Percentiles rank a stretch among this genome's conserved stretches.
Evolutionary conservation across 495 filamentous ascomycete genomes (phyloP).

Genomic region (Bacidia rubella): DNA sequence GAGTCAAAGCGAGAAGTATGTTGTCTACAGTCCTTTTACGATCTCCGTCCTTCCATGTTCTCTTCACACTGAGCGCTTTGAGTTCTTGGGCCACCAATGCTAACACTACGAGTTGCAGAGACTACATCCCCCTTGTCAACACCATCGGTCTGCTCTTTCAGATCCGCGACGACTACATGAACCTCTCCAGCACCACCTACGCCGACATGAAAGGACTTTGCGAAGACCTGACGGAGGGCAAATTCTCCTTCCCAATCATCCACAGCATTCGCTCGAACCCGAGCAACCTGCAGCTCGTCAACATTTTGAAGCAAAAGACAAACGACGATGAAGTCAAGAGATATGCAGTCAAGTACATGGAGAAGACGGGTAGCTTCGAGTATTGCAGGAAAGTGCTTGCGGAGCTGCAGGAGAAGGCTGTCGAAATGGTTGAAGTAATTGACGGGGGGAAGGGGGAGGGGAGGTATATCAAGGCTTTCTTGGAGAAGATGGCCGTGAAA

Average conservation of each 20-base stretch:
- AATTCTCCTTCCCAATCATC: slow-evolving; percentile 96
- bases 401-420: slow-evolving; percentile 52
- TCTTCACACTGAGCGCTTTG: neutral
- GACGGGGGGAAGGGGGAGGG: slow-evolving; percentile 26
- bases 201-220: slow-evolving; percentile 84
- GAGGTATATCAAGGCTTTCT: slow-evolving; percentile 22
- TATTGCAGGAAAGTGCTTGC: slow-evolving; percentile 62
- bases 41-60: neutral
- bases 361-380: slow-evolving; percentile 74
- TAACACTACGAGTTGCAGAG: slow-evolving; percentile 25
- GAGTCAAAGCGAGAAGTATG: slow-evolving; percentile 43
- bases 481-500: slow-evolving; percentile 31
- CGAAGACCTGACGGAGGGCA: slow-evolving; percentile 94
- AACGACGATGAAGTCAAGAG: slow-evolving; percentile 75
- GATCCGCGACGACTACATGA: slow-evolving; percentile 93
- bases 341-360: slow-evolving; percentile 88
- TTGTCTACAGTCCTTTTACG: neutral
- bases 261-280: slow-evolving; percentile 80
- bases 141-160: slow-evolving; percentile 88
- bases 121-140: slow-evolving; percentile 79
- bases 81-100: too few species aligned
- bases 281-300: slow-evolving; percentile 67
- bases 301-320: slow-evolving; percentile 84
- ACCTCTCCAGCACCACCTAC: slow-evolving; percentile 60
- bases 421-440: slow-evolving; percentile 40